phyloP scores from a whole-genome alignment of 2,329 filamentous ascomycete genomes.

The Ophiostoma sp. region DNA sequence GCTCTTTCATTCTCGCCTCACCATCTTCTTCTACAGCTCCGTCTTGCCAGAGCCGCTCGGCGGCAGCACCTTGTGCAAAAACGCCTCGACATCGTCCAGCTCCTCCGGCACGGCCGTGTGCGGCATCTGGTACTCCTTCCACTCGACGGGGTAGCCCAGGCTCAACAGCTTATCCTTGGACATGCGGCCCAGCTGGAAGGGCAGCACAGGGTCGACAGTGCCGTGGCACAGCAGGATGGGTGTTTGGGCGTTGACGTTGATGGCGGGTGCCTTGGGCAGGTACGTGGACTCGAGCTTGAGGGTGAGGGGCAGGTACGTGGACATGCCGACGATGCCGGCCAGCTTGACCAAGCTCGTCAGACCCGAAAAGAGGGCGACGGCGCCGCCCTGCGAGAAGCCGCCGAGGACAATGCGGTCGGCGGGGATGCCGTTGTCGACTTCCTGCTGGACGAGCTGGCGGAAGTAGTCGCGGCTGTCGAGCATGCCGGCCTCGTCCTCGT shows the following conservation, averaged over 20 bases:
- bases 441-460: conserved; percentile 73
- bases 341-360: conserved; percentile 72
- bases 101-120: conserved; percentile 78
- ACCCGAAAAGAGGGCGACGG: conserved; percentile 79
- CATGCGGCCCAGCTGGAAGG: conserved; percentile 64
- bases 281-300: conserved; percentile 61
- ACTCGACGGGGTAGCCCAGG: conserved; percentile 70
- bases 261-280: conserved; percentile 55
- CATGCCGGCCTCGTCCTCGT: conserved; percentile 68
- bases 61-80: conserved; percentile 51
- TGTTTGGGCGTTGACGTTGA: conserved; percentile 63
- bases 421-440: conserved; percentile 79
- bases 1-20: neutral
- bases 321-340: conserved; percentile 84
- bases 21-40: conserved; percentile 24
- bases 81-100: conserved; percentile 75
- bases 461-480: conserved; percentile 72
- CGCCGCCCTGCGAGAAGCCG: conserved; percentile 84
- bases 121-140: conserved; percentile 71
- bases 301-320: conserved; percentile 73
- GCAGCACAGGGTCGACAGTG: conserved; percentile 72
- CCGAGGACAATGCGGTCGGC: conserved; percentile 82
- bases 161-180: conserved; percentile 68
- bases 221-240: conserved; percentile 90
- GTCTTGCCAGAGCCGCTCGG: conserved; percentile 38